Evolutionary conservation across 1,284 basidiomycete genomes (phyloP).

Genomic region (Marasmius oreades): DNA sequence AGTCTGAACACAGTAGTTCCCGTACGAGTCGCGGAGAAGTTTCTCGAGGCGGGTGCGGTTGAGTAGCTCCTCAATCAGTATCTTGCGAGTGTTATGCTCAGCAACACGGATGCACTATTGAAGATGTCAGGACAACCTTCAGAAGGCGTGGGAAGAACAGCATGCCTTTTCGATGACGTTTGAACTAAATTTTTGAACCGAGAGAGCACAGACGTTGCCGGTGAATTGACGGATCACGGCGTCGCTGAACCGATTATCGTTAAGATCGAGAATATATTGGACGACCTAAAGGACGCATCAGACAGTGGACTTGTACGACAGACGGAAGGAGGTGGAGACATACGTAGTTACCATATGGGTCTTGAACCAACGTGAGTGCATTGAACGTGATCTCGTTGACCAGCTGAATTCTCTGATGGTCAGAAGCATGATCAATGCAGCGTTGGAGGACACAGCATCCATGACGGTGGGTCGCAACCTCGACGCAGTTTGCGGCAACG

Average conservation of each 20-base stretch:
- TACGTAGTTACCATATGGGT: conserved; percentile 97
- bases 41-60: conserved; percentile 96
- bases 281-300: conserved; percentile 56
- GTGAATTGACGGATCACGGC: conserved; percentile 96
- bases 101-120: conserved; percentile 94
- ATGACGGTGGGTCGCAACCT: conserved; percentile 98
- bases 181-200: conserved; percentile 98
- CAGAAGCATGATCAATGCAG: conserved; percentile 98
- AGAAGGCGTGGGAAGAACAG: not conserved
- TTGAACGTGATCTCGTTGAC: conserved; percentile 99
- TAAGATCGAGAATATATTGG: conserved; percentile 97
- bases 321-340: conserved; percentile 26
- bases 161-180: conserved; percentile 90
- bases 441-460: conserved; percentile 98
- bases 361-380: conserved; percentile 95
- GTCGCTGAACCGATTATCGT: conserved; percentile 97
- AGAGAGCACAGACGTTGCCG: conserved; percentile 96
- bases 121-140: conserved; percentile 2
- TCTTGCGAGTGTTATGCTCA: conserved; percentile 90
- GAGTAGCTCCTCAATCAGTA: conserved; percentile 93
- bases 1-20: conserved; percentile 96
- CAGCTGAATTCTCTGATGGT: conserved; percentile 92
- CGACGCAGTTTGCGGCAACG: conserved; percentile 97
- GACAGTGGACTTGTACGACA: not conserved
- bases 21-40: conserved; percentile 90